phyloP scores from a whole-genome alignment of 106 monocot species.

The Allium cepa region DNA sequence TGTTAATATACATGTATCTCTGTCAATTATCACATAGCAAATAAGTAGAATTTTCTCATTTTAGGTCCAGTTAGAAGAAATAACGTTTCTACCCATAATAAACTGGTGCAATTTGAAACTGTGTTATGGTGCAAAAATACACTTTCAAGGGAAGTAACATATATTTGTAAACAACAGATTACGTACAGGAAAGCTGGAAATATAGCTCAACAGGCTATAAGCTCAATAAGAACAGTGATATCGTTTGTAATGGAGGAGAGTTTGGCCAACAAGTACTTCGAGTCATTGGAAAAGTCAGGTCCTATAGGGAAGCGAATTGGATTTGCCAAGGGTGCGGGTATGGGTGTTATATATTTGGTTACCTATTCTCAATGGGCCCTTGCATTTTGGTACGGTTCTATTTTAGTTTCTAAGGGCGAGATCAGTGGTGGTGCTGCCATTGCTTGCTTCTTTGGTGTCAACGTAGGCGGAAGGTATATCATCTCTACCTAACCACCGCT shows the following conservation, averaged over 20 bases:
- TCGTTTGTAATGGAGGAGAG: constrained; percentile 44
- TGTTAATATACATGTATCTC: not conserved
- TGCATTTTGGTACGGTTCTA: constrained; percentile 34
- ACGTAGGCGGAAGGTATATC: constrained; percentile 30
- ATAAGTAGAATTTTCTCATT: too few relatives aligned
- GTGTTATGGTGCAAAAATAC: too few relatives aligned
- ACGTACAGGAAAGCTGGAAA: constrained; percentile 26
- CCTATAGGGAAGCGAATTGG: constrained; percentile 30
- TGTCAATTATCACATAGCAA: not conserved
- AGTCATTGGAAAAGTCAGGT: constrained; percentile 17
- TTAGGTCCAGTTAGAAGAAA: too few relatives aligned
- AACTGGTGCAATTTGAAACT: too few relatives aligned
- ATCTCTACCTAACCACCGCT: not conserved
- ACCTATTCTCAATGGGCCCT: constrained; percentile 43
- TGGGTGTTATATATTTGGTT: constrained; percentile 35
- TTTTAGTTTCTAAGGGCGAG: constrained; percentile 29
- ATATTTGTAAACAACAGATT: constrained; percentile 9
- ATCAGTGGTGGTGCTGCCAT: constrained; percentile 42
- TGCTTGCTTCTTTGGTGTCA: constrained; percentile 54
- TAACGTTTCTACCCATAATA: too few relatives aligned
- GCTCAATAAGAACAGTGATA: constrained; percentile 32
- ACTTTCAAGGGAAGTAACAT: too few relatives aligned
- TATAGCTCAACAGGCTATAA: constrained; percentile 43
- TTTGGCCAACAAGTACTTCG: constrained; percentile 19
- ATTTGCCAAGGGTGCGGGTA: constrained; percentile 36